Evolutionary conservation across 2,329 filamentous ascomycete species (phyloP).

Genomic region (Penicillium sp.): DNA sequence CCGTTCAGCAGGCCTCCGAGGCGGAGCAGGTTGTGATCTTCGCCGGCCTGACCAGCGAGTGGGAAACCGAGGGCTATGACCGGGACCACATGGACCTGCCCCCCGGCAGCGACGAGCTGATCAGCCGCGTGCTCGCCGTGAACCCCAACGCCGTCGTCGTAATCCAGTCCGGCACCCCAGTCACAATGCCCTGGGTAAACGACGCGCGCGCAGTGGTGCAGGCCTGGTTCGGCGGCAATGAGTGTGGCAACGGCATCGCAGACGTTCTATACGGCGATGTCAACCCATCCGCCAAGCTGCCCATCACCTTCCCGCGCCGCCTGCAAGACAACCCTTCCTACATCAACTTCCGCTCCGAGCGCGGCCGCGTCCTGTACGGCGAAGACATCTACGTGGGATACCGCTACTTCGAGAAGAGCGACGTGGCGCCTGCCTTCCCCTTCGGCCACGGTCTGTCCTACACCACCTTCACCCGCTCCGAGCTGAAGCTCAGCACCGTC

Average conservation of each 20-base stretch:
- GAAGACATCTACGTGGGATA: slow-evolving; percentile 82
- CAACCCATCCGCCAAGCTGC: slow-evolving; percentile 70
- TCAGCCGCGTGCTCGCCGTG: slow-evolving; percentile 61
- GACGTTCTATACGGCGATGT: slow-evolving; percentile 72
- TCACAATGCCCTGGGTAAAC: slow-evolving; percentile 50
- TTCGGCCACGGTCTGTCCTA: slow-evolving; percentile 81
- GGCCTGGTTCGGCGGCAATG: slow-evolving; percentile 85
- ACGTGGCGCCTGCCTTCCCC: slow-evolving; percentile 64
- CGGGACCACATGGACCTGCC: slow-evolving; percentile 58
- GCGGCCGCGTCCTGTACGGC: slow-evolving; percentile 69
- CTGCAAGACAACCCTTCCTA: slow-evolving; percentile 71
- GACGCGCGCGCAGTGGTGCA: slow-evolving; percentile 61
- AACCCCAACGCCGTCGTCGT: slow-evolving; percentile 71
- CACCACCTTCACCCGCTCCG: slow-evolving; percentile 62
- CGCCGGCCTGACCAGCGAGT: slow-evolving; percentile 74
- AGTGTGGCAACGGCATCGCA: slow-evolving; percentile 76
- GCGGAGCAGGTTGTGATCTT: slow-evolving; percentile 77
- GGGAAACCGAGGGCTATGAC: slow-evolving; percentile 73
- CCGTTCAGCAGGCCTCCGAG: slow-evolving; percentile 64
- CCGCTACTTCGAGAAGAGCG: slow-evolving; percentile 72
- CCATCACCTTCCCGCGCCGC: slow-evolving; percentile 63
- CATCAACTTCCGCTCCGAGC: slow-evolving; percentile 70
- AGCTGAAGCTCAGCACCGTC: slow-evolving; percentile 39
- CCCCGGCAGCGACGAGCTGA: slow-evolving; percentile 55
- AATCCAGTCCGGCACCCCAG: slow-evolving; percentile 72